Conservation (phyloP, 495 filamentous ascomycete species). For the Alectoria sarmentosa region DNA sequence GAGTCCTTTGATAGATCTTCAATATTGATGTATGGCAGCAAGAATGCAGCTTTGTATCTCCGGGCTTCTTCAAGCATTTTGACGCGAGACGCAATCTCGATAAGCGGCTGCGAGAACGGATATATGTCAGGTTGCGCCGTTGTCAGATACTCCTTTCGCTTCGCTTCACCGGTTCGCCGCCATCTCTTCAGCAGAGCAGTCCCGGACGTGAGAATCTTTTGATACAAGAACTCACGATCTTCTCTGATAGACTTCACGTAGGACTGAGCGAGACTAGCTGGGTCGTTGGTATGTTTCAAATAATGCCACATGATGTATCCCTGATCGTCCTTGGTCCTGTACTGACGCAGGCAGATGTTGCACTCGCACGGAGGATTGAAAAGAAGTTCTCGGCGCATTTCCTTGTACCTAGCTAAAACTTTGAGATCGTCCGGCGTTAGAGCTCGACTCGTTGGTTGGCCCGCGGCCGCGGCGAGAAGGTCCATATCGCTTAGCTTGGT, state of each 20-base stretch:
- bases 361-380: neutral
- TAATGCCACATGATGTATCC: neutral
- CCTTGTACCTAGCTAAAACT: neutral
- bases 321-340: neutral
- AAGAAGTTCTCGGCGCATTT: neutral
- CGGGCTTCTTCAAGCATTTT: neutral
- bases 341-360: neutral
- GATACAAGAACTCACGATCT: neutral
- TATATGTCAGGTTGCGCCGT: neutral
- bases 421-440: no score
- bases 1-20: neutral
- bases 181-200: neutral
- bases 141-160: neutral
- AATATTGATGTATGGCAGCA: neutral
- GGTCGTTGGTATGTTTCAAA: neutral
- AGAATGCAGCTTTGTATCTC: neutral
- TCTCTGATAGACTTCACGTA: neutral
- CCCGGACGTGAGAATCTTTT: neutral
- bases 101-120: neutral
- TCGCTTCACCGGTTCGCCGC: neutral
- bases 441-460: no score
- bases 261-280: neutral
- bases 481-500: no score
- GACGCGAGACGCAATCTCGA: neutral
- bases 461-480: no score